Evolutionary conservation across 2,329 filamentous ascomycete species (phyloP).

Genomic region (Rosellinia necatrix): DNA sequence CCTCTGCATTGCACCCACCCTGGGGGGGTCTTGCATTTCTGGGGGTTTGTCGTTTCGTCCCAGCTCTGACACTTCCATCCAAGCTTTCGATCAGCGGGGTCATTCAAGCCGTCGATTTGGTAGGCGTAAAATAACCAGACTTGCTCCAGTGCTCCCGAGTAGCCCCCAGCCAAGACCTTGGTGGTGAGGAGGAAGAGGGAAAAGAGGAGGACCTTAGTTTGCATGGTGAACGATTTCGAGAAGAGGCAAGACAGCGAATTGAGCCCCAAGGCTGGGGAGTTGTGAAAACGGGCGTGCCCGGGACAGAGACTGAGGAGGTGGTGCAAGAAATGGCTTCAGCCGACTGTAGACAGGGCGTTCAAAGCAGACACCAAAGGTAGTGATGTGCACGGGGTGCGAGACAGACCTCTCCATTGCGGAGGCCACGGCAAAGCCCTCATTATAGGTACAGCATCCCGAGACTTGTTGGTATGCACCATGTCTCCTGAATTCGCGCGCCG

Average conservation of each 20-base stretch:
- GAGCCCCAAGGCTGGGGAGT: neutral
- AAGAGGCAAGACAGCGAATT: too few relatives aligned
- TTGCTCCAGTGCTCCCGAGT: constrained; percentile 4
- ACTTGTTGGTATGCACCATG: neutral
- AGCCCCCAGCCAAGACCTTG: constrained; percentile 1
- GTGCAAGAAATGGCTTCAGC: neutral
- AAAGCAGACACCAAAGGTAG: neutral
- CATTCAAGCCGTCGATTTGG: constrained; percentile 4
- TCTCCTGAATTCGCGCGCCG: neutral
- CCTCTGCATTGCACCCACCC: neutral
- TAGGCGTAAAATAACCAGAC: constrained; percentile 13
- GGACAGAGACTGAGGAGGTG: neutral
- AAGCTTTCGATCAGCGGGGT: neutral
- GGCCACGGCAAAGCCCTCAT: neutral
- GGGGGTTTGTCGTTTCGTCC: neutral
- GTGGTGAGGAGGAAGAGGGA: neutral
- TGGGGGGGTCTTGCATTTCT: neutral
- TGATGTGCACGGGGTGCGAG: neutral
- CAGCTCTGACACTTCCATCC: constrained; percentile 3
- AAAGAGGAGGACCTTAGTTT: neutral
- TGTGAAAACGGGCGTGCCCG: neutral
- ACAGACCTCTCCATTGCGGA: neutral
- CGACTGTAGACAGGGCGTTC: neutral
- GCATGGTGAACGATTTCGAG: neutral
- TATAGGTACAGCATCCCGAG: neutral